Percentiles rank a stretch among this genome's conserved stretches.
Evolutionary conservation across 2,329 filamentous ascomycete genomes (phyloP).

Genomic region (Sporothrix pallida): DNA sequence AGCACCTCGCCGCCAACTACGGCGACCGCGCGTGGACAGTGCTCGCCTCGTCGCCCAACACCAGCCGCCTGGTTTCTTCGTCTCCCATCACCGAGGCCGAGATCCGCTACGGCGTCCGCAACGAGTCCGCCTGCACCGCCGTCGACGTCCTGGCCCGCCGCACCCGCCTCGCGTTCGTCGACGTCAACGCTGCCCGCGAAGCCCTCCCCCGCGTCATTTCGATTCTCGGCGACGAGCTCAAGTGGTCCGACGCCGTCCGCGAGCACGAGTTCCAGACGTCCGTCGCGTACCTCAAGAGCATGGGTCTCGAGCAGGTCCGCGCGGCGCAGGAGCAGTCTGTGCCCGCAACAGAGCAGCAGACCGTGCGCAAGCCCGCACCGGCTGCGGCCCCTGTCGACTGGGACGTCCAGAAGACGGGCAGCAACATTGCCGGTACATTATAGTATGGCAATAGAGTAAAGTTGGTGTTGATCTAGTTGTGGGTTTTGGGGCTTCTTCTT

Average conservation of each 20-base stretch:
- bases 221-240: constrained; percentile 82
- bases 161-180: constrained; percentile 86
- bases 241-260: constrained; percentile 74
- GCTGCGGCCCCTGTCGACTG: constrained; percentile 4
- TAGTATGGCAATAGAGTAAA: not conserved
- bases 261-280: constrained; percentile 79
- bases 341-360: not conserved
- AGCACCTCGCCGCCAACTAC: constrained; percentile 85
- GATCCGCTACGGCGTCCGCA: constrained; percentile 81
- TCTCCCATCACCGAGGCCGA: constrained; percentile 53
- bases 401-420: constrained; percentile 24
- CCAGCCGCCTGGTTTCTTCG: constrained; percentile 18
- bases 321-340: not conserved
- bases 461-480: not conserved
- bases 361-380: not conserved
- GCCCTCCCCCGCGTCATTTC: constrained; percentile 85
- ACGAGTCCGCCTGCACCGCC: constrained; percentile 91
- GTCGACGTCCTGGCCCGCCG: constrained; percentile 86
- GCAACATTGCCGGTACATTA: constrained; percentile 15
- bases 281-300: constrained; percentile 64
- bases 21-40: constrained; percentile 93
- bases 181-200: constrained; percentile 88
- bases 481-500: too few relatives aligned
- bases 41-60: constrained; percentile 6
- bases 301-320: constrained; percentile 62